Base-by-base conservation (phyloP, 257 asterid genomes). In the Fraxinus pennsylvanica region DNA sequence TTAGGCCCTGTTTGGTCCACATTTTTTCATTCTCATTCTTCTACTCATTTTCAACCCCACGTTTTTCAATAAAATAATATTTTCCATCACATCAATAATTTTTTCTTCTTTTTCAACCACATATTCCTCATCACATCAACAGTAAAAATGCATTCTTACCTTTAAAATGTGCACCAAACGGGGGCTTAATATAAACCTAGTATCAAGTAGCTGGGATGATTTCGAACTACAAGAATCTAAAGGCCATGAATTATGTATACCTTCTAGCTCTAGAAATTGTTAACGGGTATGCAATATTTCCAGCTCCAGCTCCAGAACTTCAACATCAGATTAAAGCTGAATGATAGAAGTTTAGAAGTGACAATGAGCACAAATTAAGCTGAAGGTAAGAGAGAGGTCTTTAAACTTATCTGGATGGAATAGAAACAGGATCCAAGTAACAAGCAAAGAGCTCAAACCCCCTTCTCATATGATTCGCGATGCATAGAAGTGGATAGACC, bases 361-460 rank as follows among this genome's bases (percentile, higher is more conserved):
- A 59, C 3, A 13, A 57, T 59, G 10, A 59, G 12, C 29, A 59
- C 32, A 6, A n/a, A 22, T n/a, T 57, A 57, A 57, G 29, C 29
- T 57, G 66, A 22, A 57, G 27, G 66, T 21, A 57, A n/a, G n/a
- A 17, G 66, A n/a, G 10, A 57, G 66, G 12, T 57, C 66, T 57
- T n/a, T 5, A 6, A n/a, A 57, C 66, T 59, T 59, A 22, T n/a
- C 67, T 7, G 67, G 27, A 22, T 59, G 67, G 13, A 59, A 21
- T n/a, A 9, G 30, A 59, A 22, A 59, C 32, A 22, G 67, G 32
- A 59, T 21, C 67, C 67, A 59, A 59, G 30, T 59, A n/a, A 59
- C 29, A 59, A 21, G 67, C 67, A 59, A 59, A 59, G 29, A 59
- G 67, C 67, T n/a, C 67, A 19, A 57, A n/a, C 29, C 67, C 66